These are phyloP conservation scores for Pelargonium australe DNA, from an alignment of 441 rosid genomes.

Conservation along the genomic window DNA sequence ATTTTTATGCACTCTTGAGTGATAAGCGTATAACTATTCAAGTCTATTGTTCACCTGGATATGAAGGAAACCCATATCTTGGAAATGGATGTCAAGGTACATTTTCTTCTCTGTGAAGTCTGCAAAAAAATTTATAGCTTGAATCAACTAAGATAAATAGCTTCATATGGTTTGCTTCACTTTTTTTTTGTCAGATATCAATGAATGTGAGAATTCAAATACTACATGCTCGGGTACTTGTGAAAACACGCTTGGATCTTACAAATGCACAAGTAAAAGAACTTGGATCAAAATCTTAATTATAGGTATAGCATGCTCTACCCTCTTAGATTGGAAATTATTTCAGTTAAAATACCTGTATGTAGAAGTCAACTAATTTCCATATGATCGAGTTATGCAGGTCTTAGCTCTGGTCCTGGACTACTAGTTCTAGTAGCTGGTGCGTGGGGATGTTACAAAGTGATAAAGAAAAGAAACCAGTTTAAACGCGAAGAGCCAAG, in stretches of 20 bases:
- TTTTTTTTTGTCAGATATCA: neutral
- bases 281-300: neutral
- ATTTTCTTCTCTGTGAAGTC: no score
- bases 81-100: no score
- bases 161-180: neutral
- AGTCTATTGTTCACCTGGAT: no score
- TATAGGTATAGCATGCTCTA: neutral
- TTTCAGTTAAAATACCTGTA: neutral
- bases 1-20: no score
- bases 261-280: neutral
- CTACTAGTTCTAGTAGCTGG: neutral
- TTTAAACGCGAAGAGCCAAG: no score
- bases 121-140: no score
- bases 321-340: neutral
- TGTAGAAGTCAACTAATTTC: neutral
- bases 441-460: neutral
- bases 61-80: no score
- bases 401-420: neutral
- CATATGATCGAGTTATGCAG: no score
- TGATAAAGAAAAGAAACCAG: neutral
- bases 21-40: no score
- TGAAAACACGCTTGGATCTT: neutral
- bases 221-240: neutral
- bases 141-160: neutral
- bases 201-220: neutral